Evolutionary conservation across 257 asterid species (phyloP).

Genomic region (Scutellaria barbata): DNA sequence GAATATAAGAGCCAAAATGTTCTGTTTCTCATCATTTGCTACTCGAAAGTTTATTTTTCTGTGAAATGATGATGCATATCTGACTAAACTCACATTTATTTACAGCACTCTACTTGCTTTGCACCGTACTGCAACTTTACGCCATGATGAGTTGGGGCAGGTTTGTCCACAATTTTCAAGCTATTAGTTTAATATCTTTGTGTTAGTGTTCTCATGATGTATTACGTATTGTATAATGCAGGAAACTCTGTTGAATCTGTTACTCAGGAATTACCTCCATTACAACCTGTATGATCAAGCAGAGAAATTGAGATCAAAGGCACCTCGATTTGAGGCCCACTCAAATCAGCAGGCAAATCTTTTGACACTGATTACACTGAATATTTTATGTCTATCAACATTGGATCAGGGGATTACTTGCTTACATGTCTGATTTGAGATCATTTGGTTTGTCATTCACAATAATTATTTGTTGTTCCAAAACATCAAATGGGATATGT

Average conservation of each 20-base stretch:
- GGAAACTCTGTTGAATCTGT: constrained; percentile 90
- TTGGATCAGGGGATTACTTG: constrained; percentile 14
- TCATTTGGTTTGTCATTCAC: neutral
- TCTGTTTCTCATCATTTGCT: constrained; percentile 25
- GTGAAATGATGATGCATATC: constrained; percentile 18
- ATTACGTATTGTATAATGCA: constrained; percentile 38
- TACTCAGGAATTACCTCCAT: constrained; percentile 86
- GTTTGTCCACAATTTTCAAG: constrained; percentile 45
- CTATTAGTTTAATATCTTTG: constrained; percentile 22
- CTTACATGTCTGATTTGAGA: constrained; percentile 27
- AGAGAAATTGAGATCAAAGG: constrained; percentile 93
- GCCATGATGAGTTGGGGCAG: constrained; percentile 97
- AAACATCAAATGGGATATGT: neutral
- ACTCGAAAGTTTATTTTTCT: constrained; percentile 9
- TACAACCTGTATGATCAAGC: constrained; percentile 95
- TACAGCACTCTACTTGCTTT: constrained; percentile 79
- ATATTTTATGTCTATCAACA: constrained; percentile 8
- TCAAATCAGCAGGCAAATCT: constrained; percentile 89
- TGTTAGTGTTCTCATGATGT: constrained; percentile 22
- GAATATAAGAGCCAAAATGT: constrained; percentile 15
- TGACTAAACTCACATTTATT: constrained; percentile 30
- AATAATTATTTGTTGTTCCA: neutral
- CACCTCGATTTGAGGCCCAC: constrained; percentile 96
- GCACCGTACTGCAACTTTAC: constrained; percentile 91
- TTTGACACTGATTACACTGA: constrained; percentile 9